Evolutionary conservation across 169 alveolate genomes (phyloP), one percentile per base, ranked within the genome.

Genomic region (Eimeria sp.): DNA sequence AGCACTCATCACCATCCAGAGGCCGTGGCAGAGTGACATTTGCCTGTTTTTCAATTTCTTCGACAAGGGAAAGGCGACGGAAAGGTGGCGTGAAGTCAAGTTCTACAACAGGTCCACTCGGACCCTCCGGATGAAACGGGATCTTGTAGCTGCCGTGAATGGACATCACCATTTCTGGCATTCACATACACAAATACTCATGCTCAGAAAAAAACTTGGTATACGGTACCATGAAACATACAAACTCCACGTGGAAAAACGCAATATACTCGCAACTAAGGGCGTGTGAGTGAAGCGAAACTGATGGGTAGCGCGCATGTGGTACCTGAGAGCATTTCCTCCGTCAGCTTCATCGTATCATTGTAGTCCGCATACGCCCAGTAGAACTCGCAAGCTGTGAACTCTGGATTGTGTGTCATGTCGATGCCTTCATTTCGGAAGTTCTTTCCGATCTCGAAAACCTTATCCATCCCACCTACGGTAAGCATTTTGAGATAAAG

Each of bases 391-490:
- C 99, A 98, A 64, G 99, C 98, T 1, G 99, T 99, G 98, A 99
- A 99, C 97, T 99, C 99, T 40, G 99, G 99, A 97, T 99, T 99
- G 98, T 99, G 99, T 18, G 99, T 99, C 95, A 99, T 96, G 97
- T 99, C 99, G 95, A 99, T 99, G 14, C 99, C 98, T 97, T 99
- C 99, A 96, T 99, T 99, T 96, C 99, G 99, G 97, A 99, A 99
- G 96, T 99, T 98, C 96, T 99, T 99, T 71, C 99, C 99, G 60
- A 99, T 99, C 98, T 99, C 99, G 96, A 98, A 99, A 16, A 99
- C 99, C 20, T 98, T 96, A 85, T 99, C 99, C 95, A 99, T 89
- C 52, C 99, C 99, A 43, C 99, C 99, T 23, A 99, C 99, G 66
- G 98, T 98, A n/a, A 96, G 89, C 96, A 89, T 90, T 98, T 99